These are phyloP conservation scores for Penicillium sp. DNA, from an alignment of 2,329 filamentous ascomycete species.

Conservation along the genomic window DNA sequence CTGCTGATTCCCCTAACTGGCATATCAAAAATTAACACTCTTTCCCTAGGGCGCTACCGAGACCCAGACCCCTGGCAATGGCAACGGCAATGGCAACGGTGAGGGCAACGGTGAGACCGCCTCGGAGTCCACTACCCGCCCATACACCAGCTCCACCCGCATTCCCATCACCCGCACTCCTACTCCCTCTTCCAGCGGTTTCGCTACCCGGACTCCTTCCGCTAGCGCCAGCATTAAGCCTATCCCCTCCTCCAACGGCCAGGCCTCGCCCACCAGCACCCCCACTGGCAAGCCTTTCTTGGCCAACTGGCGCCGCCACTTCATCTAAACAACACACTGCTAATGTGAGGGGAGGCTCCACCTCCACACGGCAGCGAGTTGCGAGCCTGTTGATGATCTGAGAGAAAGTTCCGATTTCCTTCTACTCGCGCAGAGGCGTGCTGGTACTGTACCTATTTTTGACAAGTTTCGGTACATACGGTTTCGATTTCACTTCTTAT, in stretches of 20 bases:
- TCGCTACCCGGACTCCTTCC: conserved; percentile 29
- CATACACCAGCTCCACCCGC: conserved; percentile 17
- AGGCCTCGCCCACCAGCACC: conserved; percentile 18
- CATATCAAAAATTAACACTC: background rate
- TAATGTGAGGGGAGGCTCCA: conserved; percentile 2
- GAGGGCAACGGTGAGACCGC: background rate
- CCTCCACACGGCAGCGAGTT: conserved; percentile 1
- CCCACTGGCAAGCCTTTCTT: conserved; percentile 25
- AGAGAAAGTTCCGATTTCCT: conserved; percentile 15
- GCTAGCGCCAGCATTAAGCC: background rate
- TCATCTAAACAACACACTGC: conserved; percentile 16
- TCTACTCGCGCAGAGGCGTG: conserved; percentile 19
- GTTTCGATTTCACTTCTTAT: conserved; percentile 14
- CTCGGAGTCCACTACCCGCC: conserved; percentile 6
- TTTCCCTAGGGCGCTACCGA: conserved; percentile 5
- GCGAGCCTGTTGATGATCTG: conserved; percentile 11
- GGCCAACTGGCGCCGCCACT: conserved; percentile 27
- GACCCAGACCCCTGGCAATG: background rate
- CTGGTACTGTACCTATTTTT: conserved; percentile 28
- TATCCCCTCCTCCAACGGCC: background rate
- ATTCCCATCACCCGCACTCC: conserved; percentile 9
- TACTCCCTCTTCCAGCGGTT: conserved; percentile 24
- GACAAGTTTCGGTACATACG: conserved; percentile 14
- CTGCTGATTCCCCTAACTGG: background rate
- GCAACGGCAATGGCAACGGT: background rate